These are phyloP conservation scores for Ustilago hordei DNA, from an alignment of 1,284 basidiomycete species.

Conservation along the genomic window DNA sequence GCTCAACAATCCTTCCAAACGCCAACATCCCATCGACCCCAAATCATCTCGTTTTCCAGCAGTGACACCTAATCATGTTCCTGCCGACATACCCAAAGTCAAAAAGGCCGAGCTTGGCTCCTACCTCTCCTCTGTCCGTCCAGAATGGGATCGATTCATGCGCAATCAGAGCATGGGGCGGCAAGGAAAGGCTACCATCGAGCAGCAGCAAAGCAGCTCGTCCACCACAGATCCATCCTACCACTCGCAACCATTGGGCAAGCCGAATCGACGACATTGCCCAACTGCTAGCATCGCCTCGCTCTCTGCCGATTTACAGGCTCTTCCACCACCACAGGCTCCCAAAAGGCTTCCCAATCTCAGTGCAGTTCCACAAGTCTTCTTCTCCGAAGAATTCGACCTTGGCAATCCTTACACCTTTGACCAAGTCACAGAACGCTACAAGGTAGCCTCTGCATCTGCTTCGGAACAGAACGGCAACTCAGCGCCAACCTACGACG, in stretches of 20 bases:
- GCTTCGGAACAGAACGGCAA: constrained; percentile 20
- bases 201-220: constrained; percentile 16
- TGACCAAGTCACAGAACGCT: constrained; percentile 79
- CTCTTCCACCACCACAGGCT: constrained; percentile 35
- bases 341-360: constrained; percentile 72
- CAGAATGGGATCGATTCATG: constrained; percentile 66
- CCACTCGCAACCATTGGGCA: constrained; percentile 33
- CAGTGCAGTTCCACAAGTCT: constrained; percentile 80
- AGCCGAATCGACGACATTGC: constrained; percentile 23
- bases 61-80: constrained; percentile 53
- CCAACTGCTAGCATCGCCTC: constrained; percentile 33
- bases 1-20: constrained; percentile 65
- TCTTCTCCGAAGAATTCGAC: constrained; percentile 83
- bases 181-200: constrained; percentile 49
- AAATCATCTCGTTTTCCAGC: constrained; percentile 63
- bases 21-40: constrained; percentile 64
- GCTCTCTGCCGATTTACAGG: constrained; percentile 44
- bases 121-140: constrained; percentile 59
- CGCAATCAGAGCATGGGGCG: constrained; percentile 59
- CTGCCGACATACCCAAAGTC: constrained; percentile 58
- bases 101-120: constrained; percentile 56
- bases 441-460: constrained; percentile 48
- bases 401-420: constrained; percentile 88
- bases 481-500: constrained; percentile 50
- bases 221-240: constrained; percentile 19